Evolutionary conservation across 2,329 filamentous ascomycete species (phyloP).

Genomic region (Trichophyton equinum): DNA sequence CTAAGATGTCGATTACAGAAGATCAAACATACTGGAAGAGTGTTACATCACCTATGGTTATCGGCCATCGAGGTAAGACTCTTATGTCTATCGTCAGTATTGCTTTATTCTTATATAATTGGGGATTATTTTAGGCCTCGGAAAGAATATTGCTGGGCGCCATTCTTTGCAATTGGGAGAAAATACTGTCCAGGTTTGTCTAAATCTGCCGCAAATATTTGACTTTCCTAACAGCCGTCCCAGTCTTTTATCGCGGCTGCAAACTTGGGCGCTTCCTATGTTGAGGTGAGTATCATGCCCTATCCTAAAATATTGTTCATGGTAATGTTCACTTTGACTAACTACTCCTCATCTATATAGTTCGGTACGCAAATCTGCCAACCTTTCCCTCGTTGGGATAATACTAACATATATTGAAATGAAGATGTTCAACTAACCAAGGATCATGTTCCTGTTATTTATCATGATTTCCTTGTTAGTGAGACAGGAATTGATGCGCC

Average conservation of each 20-base stretch:
- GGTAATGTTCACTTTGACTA: neutral
- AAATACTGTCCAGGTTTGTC: conserved; percentile 61
- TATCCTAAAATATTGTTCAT: neutral
- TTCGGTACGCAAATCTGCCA: conserved; percentile 13
- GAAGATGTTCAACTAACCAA: conserved; percentile 92
- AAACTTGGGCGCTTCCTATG: conserved; percentile 68
- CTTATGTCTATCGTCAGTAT: conserved; percentile 8
- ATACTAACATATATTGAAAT: conserved; percentile 37
- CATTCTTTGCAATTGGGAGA: conserved; percentile 88
- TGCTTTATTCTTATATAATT: conserved; percentile 3
- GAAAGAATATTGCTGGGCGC: conserved; percentile 76
- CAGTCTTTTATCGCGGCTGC: conserved; percentile 89
- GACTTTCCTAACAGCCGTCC: conserved; percentile 12
- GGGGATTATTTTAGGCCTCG: conserved; percentile 47
- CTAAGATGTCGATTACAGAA: conserved; percentile 82
- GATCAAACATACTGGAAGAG: conserved; percentile 96
- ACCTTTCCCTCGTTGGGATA: neutral
- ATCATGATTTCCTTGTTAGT: conserved; percentile 95
- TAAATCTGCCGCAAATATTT: neutral
- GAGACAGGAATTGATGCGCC: conserved; percentile 96
- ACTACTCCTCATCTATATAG: neutral
- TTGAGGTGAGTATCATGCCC: conserved; percentile 40
- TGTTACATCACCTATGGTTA: conserved; percentile 73
- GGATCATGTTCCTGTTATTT: conserved; percentile 94
- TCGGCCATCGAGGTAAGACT: conserved; percentile 46